Conservation (phyloP, 345 rosid genomes). For the Kandelia obovata region DNA sequence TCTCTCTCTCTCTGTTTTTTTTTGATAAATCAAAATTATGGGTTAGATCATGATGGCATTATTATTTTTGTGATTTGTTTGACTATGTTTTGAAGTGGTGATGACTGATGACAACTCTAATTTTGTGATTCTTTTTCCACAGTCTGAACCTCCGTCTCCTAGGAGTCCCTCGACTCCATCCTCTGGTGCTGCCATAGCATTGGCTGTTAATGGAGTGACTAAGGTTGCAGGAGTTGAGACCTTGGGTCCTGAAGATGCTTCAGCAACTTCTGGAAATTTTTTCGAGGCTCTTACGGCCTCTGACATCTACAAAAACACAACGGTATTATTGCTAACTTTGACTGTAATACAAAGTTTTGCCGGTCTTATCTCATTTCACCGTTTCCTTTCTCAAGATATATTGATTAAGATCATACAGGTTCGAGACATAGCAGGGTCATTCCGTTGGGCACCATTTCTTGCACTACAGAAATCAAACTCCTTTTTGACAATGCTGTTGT, state of each 20-base stretch:
- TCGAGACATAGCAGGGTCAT: constrained; percentile 90
- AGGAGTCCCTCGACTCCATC: constrained; percentile 38
- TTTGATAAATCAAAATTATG: no score
- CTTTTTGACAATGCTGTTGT: constrained; percentile 83
- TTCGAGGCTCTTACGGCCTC: constrained; percentile 83
- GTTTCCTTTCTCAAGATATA: not conserved
- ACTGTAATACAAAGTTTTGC: not conserved
- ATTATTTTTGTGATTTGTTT: no score
- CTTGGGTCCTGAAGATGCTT: constrained; percentile 69
- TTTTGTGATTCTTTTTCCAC: constrained; percentile 8
- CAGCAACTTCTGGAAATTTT: constrained; percentile 78
- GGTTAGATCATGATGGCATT: no score
- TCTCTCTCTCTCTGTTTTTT: no score
- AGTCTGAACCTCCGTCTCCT: constrained; percentile 96
- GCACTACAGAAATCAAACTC: constrained; percentile 88
- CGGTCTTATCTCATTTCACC: constrained; percentile 2
- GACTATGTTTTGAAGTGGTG: no score
- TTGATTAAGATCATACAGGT: constrained; percentile 51
- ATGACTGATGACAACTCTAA: no score
- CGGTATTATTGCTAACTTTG: constrained; percentile 39
- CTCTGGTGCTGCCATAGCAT: constrained; percentile 36
- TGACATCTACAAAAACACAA: constrained; percentile 70
- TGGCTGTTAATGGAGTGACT: constrained; percentile 47
- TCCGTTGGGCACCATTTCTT: constrained; percentile 99
- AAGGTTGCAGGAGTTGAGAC: constrained; percentile 38